A percentile compares a stretch with the other conserved stretches of the same genome.
Evolutionary conservation across 805 yeast genomes (phyloP).

Genomic region (Clavispora asparagi): DNA sequence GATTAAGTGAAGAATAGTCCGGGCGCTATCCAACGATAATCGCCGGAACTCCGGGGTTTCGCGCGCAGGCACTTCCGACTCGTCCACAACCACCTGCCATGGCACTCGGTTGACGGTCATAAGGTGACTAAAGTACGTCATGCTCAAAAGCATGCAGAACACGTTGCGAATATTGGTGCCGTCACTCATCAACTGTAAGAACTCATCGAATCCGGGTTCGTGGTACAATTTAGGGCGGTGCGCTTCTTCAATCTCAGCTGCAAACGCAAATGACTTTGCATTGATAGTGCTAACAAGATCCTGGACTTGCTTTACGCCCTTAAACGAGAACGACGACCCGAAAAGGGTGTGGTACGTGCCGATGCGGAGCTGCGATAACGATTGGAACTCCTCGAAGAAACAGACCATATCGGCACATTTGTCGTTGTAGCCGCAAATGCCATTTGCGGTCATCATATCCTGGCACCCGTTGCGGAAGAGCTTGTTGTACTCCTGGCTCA

Average conservation of each 20-base stretch:
- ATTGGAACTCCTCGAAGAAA: background rate
- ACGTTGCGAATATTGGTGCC: background rate
- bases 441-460: background rate
- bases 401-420: background rate
- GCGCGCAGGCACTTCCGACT: constrained; percentile 11
- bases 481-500: background rate
- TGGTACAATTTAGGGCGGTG: constrained; percentile 27
- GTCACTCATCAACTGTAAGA: background rate
- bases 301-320: constrained; percentile 16
- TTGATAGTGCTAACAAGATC: constrained; percentile 22
- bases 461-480: background rate
- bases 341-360: constrained; percentile 27
- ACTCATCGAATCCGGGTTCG: constrained; percentile 24
- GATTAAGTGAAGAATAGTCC: constrained; percentile 29
- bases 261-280: constrained; percentile 22
- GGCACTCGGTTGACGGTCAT: constrained; percentile 35
- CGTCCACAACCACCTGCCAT: constrained; percentile 17
- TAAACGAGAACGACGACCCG: constrained; percentile 22
- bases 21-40: constrained; percentile 29
- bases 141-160: constrained; percentile 18
- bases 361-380: constrained; percentile 24
- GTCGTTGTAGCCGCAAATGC: background rate
- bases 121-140: constrained; percentile 30
- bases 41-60: constrained; percentile 21
- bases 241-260: constrained; percentile 13